Evolutionary conservation across 208 protist genomes (phyloP).

Genomic region (Leptomonas seymouri): DNA sequence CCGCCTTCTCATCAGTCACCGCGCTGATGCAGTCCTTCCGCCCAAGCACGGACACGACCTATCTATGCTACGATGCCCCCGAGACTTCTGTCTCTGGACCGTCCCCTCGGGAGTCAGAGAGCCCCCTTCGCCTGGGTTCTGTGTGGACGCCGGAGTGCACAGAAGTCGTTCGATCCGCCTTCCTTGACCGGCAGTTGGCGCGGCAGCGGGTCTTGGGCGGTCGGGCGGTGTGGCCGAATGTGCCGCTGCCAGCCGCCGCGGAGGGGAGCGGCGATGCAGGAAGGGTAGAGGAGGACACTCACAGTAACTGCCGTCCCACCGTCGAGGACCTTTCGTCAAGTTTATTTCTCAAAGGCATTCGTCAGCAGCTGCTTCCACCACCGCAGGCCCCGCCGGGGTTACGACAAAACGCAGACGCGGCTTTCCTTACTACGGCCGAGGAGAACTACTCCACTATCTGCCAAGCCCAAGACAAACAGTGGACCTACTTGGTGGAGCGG

Average conservation of each 20-base stretch:
- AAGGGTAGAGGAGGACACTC: not conserved
- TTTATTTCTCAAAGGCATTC: constrained; percentile 26
- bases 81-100: not conserved
- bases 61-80: constrained; percentile 7
- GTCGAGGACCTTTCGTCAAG: constrained; percentile 6
- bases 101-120: not conserved
- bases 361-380: constrained; percentile 31
- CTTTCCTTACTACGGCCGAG: constrained; percentile 47
- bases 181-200: constrained; percentile 29
- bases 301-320: not conserved
- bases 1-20: not conserved
- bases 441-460: constrained; percentile 37
- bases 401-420: constrained; percentile 3
- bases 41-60: not conserved
- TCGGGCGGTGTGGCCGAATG: constrained; percentile 25
- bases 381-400: constrained; percentile 23
- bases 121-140: not conserved
- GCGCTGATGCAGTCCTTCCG: not conserved
- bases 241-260: constrained; percentile 14
- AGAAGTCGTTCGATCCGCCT: constrained; percentile 40
- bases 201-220: constrained; percentile 24
- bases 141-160: constrained; percentile 32
- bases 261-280: not conserved
- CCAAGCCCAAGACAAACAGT: constrained; percentile 39
- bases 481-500: constrained; percentile 33